These are phyloP conservation scores for Oryza brachyantha DNA, from an alignment of 176 grass and related monocot genomes.

Conservation along the genomic window DNA sequence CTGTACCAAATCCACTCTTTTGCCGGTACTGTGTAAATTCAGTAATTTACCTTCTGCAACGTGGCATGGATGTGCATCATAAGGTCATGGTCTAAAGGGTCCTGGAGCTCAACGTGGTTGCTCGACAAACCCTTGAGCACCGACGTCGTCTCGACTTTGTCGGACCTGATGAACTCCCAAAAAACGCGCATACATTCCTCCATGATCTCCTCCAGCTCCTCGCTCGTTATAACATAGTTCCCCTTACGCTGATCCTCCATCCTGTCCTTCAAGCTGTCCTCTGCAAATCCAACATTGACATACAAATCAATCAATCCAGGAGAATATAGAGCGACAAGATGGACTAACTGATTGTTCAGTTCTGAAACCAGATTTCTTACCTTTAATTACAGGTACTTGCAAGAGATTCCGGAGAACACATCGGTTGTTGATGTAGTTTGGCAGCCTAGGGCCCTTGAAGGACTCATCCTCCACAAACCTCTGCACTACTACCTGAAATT, in stretches of 20 bases:
- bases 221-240: slow-evolving; percentile 58
- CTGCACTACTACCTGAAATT: slow-evolving; percentile 86
- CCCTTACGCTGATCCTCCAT: slow-evolving; percentile 79
- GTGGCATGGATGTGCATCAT: slow-evolving; percentile 59
- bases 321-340: background rate
- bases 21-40: background rate
- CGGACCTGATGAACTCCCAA: slow-evolving; percentile 93
- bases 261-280: slow-evolving; percentile 81
- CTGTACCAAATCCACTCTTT: slow-evolving; percentile 16
- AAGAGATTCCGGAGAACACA: slow-evolving; percentile 73
- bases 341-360: background rate
- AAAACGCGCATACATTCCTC: slow-evolving; percentile 75
- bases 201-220: slow-evolving; percentile 78
- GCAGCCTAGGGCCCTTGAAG: slow-evolving; percentile 79
- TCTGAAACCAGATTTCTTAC: slow-evolving; percentile 26
- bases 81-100: slow-evolving; percentile 61
- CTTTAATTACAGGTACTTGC: slow-evolving; percentile 87
- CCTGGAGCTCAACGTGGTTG: slow-evolving; percentile 65
- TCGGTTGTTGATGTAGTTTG: slow-evolving; percentile 84
- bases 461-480: slow-evolving; percentile 85
- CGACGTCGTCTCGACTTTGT: slow-evolving; percentile 55
- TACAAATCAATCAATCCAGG: background rate
- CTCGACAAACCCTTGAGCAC: slow-evolving; percentile 63
- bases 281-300: slow-evolving; percentile 41
- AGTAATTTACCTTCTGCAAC: slow-evolving; percentile 70